These are phyloP conservation scores for Ophiocordyceps camponoti-rufipedis DNA, from an alignment of 2,329 filamentous ascomycete genomes.

Conservation along the genomic window DNA sequence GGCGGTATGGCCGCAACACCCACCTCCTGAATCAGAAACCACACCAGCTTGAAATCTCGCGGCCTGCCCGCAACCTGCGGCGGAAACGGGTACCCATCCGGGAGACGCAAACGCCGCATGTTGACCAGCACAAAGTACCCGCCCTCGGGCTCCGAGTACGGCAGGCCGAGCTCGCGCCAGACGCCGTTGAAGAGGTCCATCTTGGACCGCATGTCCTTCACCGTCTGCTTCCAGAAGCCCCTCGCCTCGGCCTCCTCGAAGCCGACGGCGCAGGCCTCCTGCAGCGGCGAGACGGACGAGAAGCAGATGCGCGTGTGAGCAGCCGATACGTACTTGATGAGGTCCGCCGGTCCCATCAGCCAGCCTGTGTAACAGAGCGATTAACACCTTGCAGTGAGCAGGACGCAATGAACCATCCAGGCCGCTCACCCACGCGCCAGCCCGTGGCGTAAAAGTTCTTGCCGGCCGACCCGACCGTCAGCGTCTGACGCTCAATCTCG, in stretches of 20 bases:
- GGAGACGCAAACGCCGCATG: constrained; percentile 71
- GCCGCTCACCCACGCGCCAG: constrained; percentile 58
- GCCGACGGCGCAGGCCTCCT: constrained; percentile 85
- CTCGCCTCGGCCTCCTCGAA: constrained; percentile 77
- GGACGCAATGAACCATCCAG: neutral
- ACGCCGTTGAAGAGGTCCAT: constrained; percentile 73
- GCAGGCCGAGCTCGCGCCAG: constrained; percentile 56
- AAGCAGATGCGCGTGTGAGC: constrained; percentile 96
- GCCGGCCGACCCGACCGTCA: constrained; percentile 89
- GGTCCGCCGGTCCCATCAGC: constrained; percentile 72
- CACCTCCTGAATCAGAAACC: constrained; percentile 94
- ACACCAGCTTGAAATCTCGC: constrained; percentile 83
- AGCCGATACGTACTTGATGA: constrained; percentile 81
- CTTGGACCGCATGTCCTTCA: constrained; percentile 77
- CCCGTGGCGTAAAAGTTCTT: constrained; percentile 98
- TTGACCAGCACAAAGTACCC: constrained; percentile 97
- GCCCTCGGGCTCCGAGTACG: constrained; percentile 84
- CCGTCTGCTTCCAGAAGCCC: constrained; percentile 74
- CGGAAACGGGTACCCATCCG: constrained; percentile 73
- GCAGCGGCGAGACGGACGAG: constrained; percentile 77
- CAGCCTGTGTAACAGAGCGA: constrained; percentile 35
- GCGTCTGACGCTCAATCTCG: constrained; percentile 69
- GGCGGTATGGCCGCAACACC: constrained; percentile 92
- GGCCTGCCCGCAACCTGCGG: constrained; percentile 71
- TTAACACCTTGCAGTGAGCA: neutral